phyloP scores from a whole-genome alignment of 148 eudicot genomes.

The Hydrangea macrophylla region DNA sequence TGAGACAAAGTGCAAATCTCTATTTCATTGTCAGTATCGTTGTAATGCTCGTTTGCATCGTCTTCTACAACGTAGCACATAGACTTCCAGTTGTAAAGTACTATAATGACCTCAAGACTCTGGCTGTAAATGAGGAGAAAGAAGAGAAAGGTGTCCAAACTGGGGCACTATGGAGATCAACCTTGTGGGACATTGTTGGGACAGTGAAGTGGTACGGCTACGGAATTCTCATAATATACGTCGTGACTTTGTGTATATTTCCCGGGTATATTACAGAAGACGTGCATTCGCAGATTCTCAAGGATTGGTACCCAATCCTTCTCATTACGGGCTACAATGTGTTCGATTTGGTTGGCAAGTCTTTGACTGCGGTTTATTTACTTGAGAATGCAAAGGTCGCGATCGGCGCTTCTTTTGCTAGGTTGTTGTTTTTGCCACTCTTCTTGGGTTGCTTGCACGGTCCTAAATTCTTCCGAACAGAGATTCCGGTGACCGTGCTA shows the following conservation, averaged over 20 bases:
- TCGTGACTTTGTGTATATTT: slow-evolving; percentile 80
- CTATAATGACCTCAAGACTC: slow-evolving; percentile 64
- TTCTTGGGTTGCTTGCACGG: slow-evolving; percentile 84
- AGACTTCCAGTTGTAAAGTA: slow-evolving; percentile 79
- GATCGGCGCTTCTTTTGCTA: slow-evolving; percentile 57
- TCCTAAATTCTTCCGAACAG: slow-evolving; percentile 68
- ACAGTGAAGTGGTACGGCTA: slow-evolving; percentile 73
- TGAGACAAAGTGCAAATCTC: slow-evolving; percentile 80
- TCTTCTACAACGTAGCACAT: slow-evolving; percentile 68
- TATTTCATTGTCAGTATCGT: slow-evolving; percentile 77
- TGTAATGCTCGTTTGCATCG: slow-evolving; percentile 65
- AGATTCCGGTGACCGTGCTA: slow-evolving; percentile 71
- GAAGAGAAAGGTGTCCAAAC: slow-evolving; percentile 50
- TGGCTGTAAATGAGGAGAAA: slow-evolving; percentile 54
- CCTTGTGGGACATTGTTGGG: slow-evolving; percentile 67
- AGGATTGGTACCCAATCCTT: slow-evolving; percentile 88
- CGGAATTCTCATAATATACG: slow-evolving; percentile 57
- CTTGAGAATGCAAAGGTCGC: slow-evolving; percentile 68
- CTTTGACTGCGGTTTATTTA: slow-evolving; percentile 59
- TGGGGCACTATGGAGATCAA: slow-evolving; percentile 53
- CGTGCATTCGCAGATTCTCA: slow-evolving; percentile 63
- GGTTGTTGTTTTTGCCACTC: slow-evolving; percentile 72
- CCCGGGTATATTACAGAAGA: slow-evolving; percentile 95
- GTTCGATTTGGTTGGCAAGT: slow-evolving; percentile 86
- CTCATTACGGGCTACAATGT: slow-evolving; percentile 72